Conservation (phyloP, 192 early-diverging fungal genomes). For the Mortierella alpina region DNA sequence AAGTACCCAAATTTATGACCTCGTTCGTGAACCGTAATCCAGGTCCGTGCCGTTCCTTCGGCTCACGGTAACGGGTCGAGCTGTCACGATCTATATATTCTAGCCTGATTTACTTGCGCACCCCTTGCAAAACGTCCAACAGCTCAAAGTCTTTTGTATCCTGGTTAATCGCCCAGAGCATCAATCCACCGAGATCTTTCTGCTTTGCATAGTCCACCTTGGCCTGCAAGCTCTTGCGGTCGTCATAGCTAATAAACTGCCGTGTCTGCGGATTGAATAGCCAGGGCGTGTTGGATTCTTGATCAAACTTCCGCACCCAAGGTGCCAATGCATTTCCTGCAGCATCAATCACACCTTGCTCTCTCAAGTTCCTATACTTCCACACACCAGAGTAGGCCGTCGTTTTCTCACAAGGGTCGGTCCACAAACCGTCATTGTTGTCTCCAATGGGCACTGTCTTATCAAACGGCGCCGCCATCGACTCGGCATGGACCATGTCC, state of each 20-base stretch:
- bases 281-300: conserved; percentile 74
- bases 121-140: conserved; percentile 51
- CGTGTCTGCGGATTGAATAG: conserved; percentile 69
- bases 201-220: conserved; percentile 69
- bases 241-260: conserved; percentile 79
- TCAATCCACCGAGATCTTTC: conserved; percentile 68
- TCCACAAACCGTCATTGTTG: conserved; percentile 63
- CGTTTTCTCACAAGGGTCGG: conserved; percentile 61
- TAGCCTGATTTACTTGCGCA: conserved; percentile 2
- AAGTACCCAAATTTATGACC: no score
- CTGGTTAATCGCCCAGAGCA: conserved; percentile 78
- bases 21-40: no score
- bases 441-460: conserved; percentile 63
- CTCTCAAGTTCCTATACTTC: conserved; percentile 73
- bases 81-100: background rate
- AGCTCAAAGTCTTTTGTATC: conserved; percentile 70
- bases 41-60: no score
- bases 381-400: conserved; percentile 69
- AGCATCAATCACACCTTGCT: conserved; percentile 58
- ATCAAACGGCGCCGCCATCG: conserved; percentile 39
- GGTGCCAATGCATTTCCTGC: conserved; percentile 55
- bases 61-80: no score
- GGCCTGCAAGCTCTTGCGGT: conserved; percentile 63
- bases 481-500: conserved; percentile 6
- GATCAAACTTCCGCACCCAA: conserved; percentile 76